Percentiles rank a stretch among this genome's conserved stretches.
Evolutionary conservation across 2,329 filamentous ascomycete genomes (phyloP).

Genomic region (Scedosporium apiospermum): DNA sequence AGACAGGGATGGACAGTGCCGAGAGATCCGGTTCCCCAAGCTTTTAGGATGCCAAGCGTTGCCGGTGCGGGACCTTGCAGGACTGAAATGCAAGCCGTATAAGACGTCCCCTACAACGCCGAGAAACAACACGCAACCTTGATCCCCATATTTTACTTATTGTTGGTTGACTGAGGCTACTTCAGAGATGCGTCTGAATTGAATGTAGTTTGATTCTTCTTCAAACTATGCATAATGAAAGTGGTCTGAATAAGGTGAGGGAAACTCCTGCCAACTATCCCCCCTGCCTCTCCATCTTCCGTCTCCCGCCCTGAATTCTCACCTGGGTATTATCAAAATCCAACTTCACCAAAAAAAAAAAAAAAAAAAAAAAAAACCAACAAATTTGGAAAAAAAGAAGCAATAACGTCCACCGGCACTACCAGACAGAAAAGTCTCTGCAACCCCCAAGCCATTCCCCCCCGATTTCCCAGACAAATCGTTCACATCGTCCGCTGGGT

Average conservation of each 20-base stretch:
- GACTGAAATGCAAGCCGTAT: not conserved
- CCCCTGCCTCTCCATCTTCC: not conserved
- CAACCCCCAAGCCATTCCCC: not conserved
- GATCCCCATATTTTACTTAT: no score
- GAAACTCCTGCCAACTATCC: not conserved
- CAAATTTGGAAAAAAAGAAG: not conserved
- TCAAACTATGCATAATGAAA: not conserved
- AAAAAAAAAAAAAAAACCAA: not conserved
- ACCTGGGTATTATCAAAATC: slow-evolving; percentile 1
- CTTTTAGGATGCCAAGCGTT: not conserved
- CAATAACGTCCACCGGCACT: not conserved
- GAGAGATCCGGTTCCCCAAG: not conserved
- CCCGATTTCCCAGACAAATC: no score
- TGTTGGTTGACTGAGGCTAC: no score
- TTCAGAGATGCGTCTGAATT: not conserved
- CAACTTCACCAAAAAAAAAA: not conserved
- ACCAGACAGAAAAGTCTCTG: no score
- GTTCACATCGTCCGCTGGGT: not conserved
- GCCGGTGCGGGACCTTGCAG: not conserved
- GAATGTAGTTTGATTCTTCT: not conserved
- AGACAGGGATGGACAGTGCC: not conserved
- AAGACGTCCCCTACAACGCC: not conserved
- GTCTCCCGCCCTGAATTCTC: not conserved
- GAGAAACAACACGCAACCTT: not conserved
- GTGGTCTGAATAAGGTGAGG: not conserved